A percentile compares a stretch with the other conserved stretches of the same genome.
Evolutionary conservation across 495 filamentous ascomycete genomes (phyloP).

Genomic region (Lepraria neglecta): DNA sequence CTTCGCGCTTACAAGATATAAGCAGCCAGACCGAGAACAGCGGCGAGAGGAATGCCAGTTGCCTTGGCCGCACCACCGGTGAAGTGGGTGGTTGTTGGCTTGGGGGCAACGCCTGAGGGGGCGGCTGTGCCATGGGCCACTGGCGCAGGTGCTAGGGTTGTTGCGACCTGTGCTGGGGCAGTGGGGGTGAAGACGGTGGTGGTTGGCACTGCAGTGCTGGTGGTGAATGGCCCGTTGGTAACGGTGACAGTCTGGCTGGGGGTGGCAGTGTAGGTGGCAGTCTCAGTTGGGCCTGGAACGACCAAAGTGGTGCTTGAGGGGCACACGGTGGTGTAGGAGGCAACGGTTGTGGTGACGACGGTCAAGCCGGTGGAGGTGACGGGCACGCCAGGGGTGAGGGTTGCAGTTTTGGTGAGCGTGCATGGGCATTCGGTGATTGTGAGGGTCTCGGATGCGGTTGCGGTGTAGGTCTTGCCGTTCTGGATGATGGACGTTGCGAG

Average conservation of each 20-base stretch:
- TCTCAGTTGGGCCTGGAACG: slow-evolving; percentile 17
- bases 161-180: background rate
- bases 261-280: slow-evolving; percentile 22
- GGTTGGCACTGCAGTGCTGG: slow-evolving; percentile 12
- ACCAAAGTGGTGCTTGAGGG: slow-evolving; percentile 23
- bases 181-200: slow-evolving; percentile 19
- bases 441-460: slow-evolving; percentile 46
- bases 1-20: slow-evolving; percentile 34
- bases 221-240: slow-evolving; percentile 20
- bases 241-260: slow-evolving; percentile 25
- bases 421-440: slow-evolving; percentile 30
- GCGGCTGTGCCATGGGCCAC: slow-evolving; percentile 4
- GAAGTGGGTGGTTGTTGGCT: slow-evolving; percentile 23
- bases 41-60: slow-evolving; percentile 32
- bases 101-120: slow-evolving; percentile 4
- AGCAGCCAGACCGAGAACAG: slow-evolving; percentile 35
- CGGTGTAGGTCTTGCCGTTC: slow-evolving; percentile 68
- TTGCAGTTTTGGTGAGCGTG: slow-evolving; percentile 26
- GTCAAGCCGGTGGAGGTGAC: slow-evolving; percentile 19
- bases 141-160: slow-evolving; percentile 5
- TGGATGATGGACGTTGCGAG: slow-evolving; percentile 61
- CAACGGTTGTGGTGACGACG: slow-evolving; percentile 22
- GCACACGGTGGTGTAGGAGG: slow-evolving; percentile 23
- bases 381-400: slow-evolving; percentile 22
- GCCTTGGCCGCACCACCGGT: slow-evolving; percentile 30